phyloP scores from a whole-genome alignment of 225 moss, liverwort and hornwort genomes.

The Ulota crispa region DNA sequence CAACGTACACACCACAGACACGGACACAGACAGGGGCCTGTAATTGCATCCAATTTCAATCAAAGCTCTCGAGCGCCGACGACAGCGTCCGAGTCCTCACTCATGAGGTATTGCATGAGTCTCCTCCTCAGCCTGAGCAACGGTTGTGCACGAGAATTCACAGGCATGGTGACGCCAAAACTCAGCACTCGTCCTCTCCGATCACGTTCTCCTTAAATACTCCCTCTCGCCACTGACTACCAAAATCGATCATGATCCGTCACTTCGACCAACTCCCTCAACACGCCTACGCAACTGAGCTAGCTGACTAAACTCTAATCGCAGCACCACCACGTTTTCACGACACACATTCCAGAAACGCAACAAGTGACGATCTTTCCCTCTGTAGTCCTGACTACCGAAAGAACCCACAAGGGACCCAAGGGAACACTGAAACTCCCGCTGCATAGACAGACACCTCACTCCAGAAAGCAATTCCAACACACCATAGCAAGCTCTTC shows the following conservation, averaged over 20 bases:
- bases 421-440: not conserved
- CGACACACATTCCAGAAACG: not conserved
- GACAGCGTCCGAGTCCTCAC: not conserved
- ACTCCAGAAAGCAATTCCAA: not conserved
- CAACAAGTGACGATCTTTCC: not conserved
- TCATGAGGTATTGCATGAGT: conserved; percentile 15
- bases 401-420: not conserved
- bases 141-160: conserved; percentile 30
- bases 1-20: too few relatives aligned
- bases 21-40: not conserved
- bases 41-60: conserved; percentile 1
- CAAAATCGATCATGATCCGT: not conserved
- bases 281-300: not conserved
- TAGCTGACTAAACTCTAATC: not conserved
- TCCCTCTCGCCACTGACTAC: not conserved
- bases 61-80: not conserved
- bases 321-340: not conserved
- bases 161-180: conserved; percentile 24
- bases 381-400: not conserved
- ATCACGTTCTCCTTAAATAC: not conserved
- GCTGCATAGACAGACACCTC: not conserved
- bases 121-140: conserved; percentile 17
- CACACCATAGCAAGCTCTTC: not conserved
- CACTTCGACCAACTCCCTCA: not conserved
- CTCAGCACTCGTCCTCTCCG: not conserved